Evolutionary conservation across 768 basidiomycete genomes (phyloP).

Genomic region (Tylopilus cervinicoccineus): DNA sequence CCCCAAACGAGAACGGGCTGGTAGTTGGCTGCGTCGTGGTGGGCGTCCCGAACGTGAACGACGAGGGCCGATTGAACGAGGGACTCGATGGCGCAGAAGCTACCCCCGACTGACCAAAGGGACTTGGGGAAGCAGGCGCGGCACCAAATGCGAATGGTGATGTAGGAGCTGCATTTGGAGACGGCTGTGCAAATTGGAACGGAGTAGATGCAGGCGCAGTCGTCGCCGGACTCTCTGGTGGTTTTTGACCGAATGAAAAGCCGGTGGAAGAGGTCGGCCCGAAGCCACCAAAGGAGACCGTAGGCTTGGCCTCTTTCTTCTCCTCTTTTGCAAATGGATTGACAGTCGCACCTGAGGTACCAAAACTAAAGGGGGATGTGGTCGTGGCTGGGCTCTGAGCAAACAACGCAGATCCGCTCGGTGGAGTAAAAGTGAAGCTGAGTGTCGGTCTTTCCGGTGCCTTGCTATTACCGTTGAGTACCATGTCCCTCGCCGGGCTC

Average conservation of each 20-base stretch:
- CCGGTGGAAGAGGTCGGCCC: constrained; percentile 39
- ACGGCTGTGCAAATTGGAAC: constrained; percentile 48
- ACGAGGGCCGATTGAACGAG: constrained; percentile 45
- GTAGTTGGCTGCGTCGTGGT: constrained; percentile 33
- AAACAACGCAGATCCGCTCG: constrained; percentile 35
- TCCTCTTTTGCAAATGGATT: constrained; percentile 51
- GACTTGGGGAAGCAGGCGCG: constrained; percentile 30
- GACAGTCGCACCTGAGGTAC: constrained; percentile 23
- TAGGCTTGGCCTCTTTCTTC: constrained; percentile 42
- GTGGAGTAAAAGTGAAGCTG: constrained; percentile 45
- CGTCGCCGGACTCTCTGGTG: constrained; percentile 36
- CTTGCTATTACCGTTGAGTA: constrained; percentile 35
- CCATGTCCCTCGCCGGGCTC: constrained; percentile 66
- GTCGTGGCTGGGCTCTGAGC: constrained; percentile 32
- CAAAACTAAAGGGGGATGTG: constrained; percentile 34
- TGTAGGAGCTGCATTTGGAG: constrained; percentile 33
- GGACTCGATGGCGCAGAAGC: constrained; percentile 55
- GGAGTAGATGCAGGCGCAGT: constrained; percentile 36
- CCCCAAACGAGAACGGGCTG: constrained; percentile 46
- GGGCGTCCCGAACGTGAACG: constrained; percentile 46
- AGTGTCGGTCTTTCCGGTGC: constrained; percentile 40
- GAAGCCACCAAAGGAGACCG: constrained; percentile 45
- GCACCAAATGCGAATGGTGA: constrained; percentile 47
- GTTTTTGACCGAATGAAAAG: constrained; percentile 47
- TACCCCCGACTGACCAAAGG: constrained; percentile 41